phyloP scores from a whole-genome alignment of 2,329 filamentous ascomycete genomes.

The Leptodontidium sp. region DNA sequence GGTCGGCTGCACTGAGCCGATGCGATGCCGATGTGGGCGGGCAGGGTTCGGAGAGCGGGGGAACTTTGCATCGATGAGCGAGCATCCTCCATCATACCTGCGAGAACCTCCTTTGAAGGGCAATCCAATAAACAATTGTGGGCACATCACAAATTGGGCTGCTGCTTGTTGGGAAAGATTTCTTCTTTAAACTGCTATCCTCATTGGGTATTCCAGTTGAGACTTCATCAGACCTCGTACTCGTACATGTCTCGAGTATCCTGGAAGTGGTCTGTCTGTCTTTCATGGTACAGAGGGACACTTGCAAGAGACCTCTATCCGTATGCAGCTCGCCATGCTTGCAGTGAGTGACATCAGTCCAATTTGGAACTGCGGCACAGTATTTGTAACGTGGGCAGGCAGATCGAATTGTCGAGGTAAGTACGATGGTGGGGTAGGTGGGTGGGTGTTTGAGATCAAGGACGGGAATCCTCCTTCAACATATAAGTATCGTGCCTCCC shows the following conservation, averaged over 20 bases:
- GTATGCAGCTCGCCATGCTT: neutral
- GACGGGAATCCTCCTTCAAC: conserved; percentile 3
- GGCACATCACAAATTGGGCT: neutral
- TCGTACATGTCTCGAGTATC: no score
- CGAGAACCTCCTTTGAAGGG: neutral
- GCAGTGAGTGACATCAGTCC: neutral
- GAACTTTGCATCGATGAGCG: neutral
- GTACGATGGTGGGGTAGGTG: neutral
- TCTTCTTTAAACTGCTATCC: no score
- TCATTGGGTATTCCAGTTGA: no score
- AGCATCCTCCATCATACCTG: neutral
- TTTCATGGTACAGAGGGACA: neutral
- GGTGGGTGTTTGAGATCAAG: neutral
- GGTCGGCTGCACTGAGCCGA: neutral
- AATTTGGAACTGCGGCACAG: neutral
- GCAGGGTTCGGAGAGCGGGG: neutral
- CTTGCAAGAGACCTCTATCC: neutral
- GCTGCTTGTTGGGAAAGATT: no score
- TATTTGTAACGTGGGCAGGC: neutral
- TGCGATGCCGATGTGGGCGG: neutral
- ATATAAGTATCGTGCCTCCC: conserved; percentile 9
- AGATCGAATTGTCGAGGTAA: neutral
- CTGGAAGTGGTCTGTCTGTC: no score
- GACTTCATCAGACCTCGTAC: no score
- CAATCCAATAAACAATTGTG: neutral